Evolutionary conservation across 768 basidiomycete genomes (phyloP), one percentile per base, ranked within the genome.

Genomic region (Amanita pseudoporphyria): DNA sequence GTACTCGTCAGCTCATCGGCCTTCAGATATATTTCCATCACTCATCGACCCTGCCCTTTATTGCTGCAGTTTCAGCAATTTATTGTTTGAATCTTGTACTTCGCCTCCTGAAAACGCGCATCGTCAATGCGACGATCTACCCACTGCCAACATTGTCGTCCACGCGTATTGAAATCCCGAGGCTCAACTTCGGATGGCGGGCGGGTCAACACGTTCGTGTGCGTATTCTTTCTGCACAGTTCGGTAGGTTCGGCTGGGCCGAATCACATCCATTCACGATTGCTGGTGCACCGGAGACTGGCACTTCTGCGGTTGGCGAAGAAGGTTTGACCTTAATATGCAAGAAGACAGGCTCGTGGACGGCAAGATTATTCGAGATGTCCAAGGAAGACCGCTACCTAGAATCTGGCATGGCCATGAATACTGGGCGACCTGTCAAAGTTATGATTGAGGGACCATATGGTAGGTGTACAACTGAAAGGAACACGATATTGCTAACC

Each of bases 291-390:
- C n/a, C n/a, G n/a, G n/a, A n/a, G n/a, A n/a, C n/a, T n/a, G n/a
- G n/a, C n/a, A n/a, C n/a, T n/a, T n/a, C n/a, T n/a, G n/a, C n/a
- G n/a, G n/a, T n/a, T n/a, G 77, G 79, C 63, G 70, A 22, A 59
- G 71, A 75, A 24, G 77, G 78, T 0, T 45, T 81, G 51, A 70
- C 73, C 9, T 55, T 81, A 50, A 64, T 78, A 60, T n/a, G n/a
- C n/a, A n/a, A n/a, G n/a, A n/a, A n/a, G n/a, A n/a, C n/a, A n/a
- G n/a, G n/a, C n/a, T n/a, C 62, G 9, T 82, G 76, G 73, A 78
- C 78, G 6, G 57, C 53, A 6, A 61, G 55, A 19, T 58, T 82
- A 32, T 71, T 69, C 53, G 64, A 69, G 24, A 55, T 69, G 26
- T 63, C 62, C 19, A 59, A 58, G 52, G 53, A 19, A 9, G 26